Evolutionary conservation across 2,329 filamentous ascomycete species (phyloP).

Genomic region (Colletotrichum sp.): DNA sequence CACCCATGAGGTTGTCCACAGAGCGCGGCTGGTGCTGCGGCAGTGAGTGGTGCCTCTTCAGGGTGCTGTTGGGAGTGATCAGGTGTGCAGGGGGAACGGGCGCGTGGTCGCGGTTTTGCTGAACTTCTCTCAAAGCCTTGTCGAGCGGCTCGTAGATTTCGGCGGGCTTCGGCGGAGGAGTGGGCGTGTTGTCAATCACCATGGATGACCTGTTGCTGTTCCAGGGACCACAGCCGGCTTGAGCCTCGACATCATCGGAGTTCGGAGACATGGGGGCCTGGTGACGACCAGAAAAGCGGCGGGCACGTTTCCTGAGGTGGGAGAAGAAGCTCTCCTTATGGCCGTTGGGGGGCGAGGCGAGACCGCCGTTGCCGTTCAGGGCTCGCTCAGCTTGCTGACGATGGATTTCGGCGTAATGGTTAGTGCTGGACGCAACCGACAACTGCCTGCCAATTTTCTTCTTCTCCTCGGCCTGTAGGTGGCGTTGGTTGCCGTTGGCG

Average conservation of each 20-base stretch:
- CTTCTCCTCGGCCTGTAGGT: constrained; percentile 54
- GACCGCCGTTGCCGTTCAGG: constrained; percentile 79
- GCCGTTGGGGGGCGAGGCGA: constrained; percentile 77
- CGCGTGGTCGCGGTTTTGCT: constrained; percentile 52
- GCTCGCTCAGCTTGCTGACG: constrained; percentile 91
- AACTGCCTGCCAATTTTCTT: constrained; percentile 97
- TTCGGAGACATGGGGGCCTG: constrained; percentile 80
- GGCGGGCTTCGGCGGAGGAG: constrained; percentile 53
- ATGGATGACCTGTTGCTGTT: constrained; percentile 85
- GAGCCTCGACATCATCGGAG: constrained; percentile 90
- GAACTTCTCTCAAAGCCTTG: constrained; percentile 60
- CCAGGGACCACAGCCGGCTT: constrained; percentile 90
- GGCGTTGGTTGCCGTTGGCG: constrained; percentile 40
- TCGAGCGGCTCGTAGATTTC: constrained; percentile 67
- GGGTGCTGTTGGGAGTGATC: constrained; percentile 51
- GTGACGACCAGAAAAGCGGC: constrained; percentile 90
- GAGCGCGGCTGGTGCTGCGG: constrained; percentile 65
- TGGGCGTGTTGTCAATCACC: constrained; percentile 67
- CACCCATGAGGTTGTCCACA: constrained; percentile 66
- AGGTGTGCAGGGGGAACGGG: constrained; percentile 62
- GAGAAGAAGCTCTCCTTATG: constrained; percentile 99
- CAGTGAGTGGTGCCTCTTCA: constrained; percentile 71
- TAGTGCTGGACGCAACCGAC: constrained; percentile 89
- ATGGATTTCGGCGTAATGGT: constrained; percentile 90
- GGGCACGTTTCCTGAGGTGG: constrained; percentile 90